Conservation (phyloP, 805 yeast genomes). For the Zygotorulaspora florentina region DNA sequence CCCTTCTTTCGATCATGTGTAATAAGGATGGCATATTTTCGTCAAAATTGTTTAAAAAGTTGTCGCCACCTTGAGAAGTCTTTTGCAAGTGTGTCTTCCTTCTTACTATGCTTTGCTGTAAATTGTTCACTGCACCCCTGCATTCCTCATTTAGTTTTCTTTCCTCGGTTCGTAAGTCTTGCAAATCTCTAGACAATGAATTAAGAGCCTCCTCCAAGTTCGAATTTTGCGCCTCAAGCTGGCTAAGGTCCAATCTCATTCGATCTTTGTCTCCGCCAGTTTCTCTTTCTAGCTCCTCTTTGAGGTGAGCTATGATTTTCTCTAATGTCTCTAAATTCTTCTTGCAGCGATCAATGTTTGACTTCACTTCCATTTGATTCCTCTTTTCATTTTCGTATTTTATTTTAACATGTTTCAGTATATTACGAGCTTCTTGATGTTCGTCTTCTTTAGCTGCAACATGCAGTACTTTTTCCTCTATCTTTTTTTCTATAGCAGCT, state of each 20-base stretch:
- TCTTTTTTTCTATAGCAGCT: slow-evolving; percentile 15
- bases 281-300: slow-evolving; percentile 27
- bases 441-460: slow-evolving; percentile 20
- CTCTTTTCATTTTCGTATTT: slow-evolving; percentile 22
- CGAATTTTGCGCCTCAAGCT: slow-evolving; percentile 13
- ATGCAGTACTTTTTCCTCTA: slow-evolving; percentile 12
- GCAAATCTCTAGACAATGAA: slow-evolving; percentile 10
- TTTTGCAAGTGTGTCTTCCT: slow-evolving; percentile 23
- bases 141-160: slow-evolving; percentile 9
- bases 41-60: slow-evolving; percentile 49
- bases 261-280: slow-evolving; percentile 32
- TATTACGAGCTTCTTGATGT: slow-evolving; percentile 18
- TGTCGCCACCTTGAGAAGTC: slow-evolving; percentile 29
- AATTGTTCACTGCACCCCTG: slow-evolving; percentile 6
- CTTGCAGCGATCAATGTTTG: slow-evolving; percentile 20
- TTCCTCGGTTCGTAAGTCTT: slow-evolving; percentile 21
- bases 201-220: slow-evolving; percentile 7
- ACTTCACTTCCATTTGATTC: slow-evolving; percentile 22
- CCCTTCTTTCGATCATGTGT: slow-evolving; percentile 37
- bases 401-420: slow-evolving; percentile 14
- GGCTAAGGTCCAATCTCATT: slow-evolving; percentile 19
- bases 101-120: slow-evolving; percentile 11
- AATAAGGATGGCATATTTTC: slow-evolving; percentile 40
- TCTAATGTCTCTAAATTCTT: slow-evolving; percentile 19
- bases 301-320: slow-evolving; percentile 25